Percentiles rank a stretch among this genome's conserved stretches.
Conservation (phyloP, 2,329 filamentous ascomycete genomes). For the Aureobasidium vineae region DNA sequence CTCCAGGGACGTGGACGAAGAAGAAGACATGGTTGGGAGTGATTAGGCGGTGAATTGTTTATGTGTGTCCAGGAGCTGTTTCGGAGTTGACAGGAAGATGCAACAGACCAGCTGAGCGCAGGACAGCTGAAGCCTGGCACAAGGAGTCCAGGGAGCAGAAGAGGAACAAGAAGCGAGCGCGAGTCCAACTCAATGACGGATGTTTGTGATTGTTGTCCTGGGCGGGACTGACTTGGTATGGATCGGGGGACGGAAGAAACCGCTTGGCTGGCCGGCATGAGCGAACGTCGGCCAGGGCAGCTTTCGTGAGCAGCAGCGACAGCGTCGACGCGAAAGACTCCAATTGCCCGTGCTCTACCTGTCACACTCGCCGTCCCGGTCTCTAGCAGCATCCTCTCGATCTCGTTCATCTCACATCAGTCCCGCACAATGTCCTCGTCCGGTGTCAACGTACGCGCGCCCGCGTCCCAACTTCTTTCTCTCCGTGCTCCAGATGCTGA, state of each 20-base stretch:
- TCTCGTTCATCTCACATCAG: neutral
- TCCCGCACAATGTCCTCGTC: slow-evolving; percentile 33
- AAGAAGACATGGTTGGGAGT: slow-evolving; percentile 35
- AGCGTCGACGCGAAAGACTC: neutral
- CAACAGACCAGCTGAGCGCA: slow-evolving; percentile 22
- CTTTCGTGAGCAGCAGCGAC: slow-evolving; percentile 5
- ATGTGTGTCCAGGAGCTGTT: slow-evolving; percentile 4
- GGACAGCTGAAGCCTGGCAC: neutral
- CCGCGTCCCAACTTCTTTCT: slow-evolving; percentile 15
- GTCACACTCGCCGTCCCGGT: neutral
- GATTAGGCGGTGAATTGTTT: neutral
- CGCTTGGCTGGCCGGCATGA: neutral
- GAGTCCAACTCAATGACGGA: neutral
- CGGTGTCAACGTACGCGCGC: slow-evolving; percentile 32
- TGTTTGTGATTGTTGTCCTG: slow-evolving; percentile 1
- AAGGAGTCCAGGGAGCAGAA: neutral
- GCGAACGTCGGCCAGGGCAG: neutral
- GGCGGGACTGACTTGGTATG: neutral
- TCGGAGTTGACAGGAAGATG: neutral
- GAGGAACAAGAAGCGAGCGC: neutral
- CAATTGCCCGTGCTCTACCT: slow-evolving; percentile 21
- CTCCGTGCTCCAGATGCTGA: neutral
- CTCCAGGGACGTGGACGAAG: slow-evolving; percentile 45
- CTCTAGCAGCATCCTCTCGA: neutral
- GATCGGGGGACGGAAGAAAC: slow-evolving; percentile 10